A percentile compares a stretch with the other conserved stretches of the same genome.
phyloP scores from a whole-genome alignment of 1,284 basidiomycete species.

The Ustilago sp. region DNA sequence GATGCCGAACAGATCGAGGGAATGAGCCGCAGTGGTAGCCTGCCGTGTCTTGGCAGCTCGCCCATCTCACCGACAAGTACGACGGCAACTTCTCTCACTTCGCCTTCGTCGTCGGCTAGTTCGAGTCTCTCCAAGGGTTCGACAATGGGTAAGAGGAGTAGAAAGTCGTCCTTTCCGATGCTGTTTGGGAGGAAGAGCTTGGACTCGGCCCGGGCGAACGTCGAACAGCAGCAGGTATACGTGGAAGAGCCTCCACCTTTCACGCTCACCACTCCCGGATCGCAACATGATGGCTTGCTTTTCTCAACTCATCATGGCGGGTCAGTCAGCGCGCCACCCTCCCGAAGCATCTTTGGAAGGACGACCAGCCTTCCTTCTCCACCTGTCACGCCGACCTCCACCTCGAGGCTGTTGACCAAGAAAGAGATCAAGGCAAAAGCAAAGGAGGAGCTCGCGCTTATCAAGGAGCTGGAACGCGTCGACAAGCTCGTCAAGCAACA shows the following conservation, averaged over 20 bases:
- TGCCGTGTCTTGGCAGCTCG: conserved; percentile 12
- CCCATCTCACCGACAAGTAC: conserved; percentile 2
- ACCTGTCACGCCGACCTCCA: conserved; percentile 24
- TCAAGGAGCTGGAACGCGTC: conserved; percentile 50
- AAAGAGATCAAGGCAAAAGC: conserved; percentile 53
- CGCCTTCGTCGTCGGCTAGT: conserved; percentile 25
- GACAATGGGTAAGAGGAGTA: conserved; percentile 9
- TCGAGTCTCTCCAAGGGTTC: conserved; percentile 30
- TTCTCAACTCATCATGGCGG: conserved; percentile 11
- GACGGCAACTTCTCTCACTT: neutral
- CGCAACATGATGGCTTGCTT: conserved; percentile 22
- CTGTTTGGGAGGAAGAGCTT: conserved; percentile 44
- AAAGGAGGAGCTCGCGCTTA: conserved; percentile 55
- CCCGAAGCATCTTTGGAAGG: conserved; percentile 15
- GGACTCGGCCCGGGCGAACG: conserved; percentile 7
- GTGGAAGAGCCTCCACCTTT: conserved; percentile 9
- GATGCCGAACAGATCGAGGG: conserved; percentile 20
- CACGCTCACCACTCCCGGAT: conserved; percentile 17
- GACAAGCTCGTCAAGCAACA: conserved; percentile 56
- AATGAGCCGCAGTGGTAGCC: conserved; percentile 23
- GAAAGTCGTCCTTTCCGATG: conserved; percentile 41
- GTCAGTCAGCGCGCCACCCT: neutral
- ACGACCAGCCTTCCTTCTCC: conserved; percentile 18
- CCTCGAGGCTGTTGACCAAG: conserved; percentile 15
- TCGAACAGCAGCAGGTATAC: neutral